phyloP scores from a whole-genome alignment of 495 filamentous ascomycete genomes.

The Amphirosellinia nigrospora region DNA sequence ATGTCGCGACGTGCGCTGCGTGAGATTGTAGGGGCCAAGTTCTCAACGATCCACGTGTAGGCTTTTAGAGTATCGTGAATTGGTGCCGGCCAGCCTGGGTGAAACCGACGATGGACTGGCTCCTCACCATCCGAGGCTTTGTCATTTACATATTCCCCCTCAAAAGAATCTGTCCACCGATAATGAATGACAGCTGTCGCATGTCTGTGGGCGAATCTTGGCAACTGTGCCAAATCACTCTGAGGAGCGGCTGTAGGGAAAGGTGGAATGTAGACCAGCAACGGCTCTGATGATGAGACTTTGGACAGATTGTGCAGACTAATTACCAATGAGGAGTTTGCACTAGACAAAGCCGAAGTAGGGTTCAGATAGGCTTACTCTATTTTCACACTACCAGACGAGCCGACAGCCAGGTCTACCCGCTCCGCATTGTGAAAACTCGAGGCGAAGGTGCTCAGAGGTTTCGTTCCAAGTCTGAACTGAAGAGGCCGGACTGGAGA shows the following conservation, averaged over 20 bases:
- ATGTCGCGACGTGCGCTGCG: slow-evolving; percentile 40
- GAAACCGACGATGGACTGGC: slow-evolving; percentile 3
- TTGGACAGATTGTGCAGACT: slow-evolving; percentile 45
- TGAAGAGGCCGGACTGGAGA: slow-evolving; percentile 53
- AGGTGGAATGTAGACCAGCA: slow-evolving; percentile 48
- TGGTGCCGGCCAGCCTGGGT: slow-evolving; percentile 52
- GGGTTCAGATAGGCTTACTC: slow-evolving; percentile 32
- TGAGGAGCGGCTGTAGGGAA: slow-evolving; percentile 32
- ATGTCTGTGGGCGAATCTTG: slow-evolving; percentile 39
- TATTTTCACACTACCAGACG: slow-evolving; percentile 34
- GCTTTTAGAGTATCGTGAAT: slow-evolving; percentile 55
- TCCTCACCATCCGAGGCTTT: slow-evolving; percentile 19
- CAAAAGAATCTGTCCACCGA: slow-evolving; percentile 37
- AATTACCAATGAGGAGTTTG: background rate
- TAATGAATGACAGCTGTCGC: slow-evolving; percentile 52
- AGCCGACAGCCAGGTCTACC: slow-evolving; percentile 34
- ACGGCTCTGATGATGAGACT: slow-evolving; percentile 32
- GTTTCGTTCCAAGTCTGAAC: slow-evolving; percentile 13
- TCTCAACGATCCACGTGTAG: slow-evolving; percentile 51
- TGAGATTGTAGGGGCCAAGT: slow-evolving; percentile 35
- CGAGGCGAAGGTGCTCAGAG: slow-evolving; percentile 29
- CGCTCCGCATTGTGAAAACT: slow-evolving; percentile 29
- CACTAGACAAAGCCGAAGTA: background rate
- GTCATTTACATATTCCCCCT: slow-evolving; percentile 1
- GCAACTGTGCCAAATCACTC: slow-evolving; percentile 29